These are phyloP conservation scores for Cyclotella atomus DNA, from an alignment of 108 stramenopile species.

Conservation along the genomic window DNA sequence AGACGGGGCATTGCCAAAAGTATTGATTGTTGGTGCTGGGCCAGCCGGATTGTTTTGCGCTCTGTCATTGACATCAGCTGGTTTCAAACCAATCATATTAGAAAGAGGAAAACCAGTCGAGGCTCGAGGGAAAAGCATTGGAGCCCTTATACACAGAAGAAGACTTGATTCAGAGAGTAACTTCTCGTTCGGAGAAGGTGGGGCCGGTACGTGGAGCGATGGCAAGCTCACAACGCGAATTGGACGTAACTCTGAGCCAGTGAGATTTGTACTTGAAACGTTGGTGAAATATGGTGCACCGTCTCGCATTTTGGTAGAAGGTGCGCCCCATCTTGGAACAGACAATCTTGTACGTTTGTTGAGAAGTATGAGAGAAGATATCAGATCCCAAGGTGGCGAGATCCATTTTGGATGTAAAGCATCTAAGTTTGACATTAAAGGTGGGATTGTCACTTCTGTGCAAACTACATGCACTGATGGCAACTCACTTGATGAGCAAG, in stretches of 20 bases:
- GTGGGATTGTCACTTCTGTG: constrained; percentile 55
- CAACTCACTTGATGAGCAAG: constrained; percentile 22
- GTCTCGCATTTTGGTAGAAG: constrained; percentile 83
- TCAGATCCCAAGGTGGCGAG: constrained; percentile 73
- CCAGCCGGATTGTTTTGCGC: constrained; percentile 96
- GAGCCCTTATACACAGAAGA: constrained; percentile 79
- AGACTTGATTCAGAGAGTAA: constrained; percentile 74
- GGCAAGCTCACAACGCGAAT: constrained; percentile 96
- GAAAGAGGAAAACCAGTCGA: constrained; percentile 96
- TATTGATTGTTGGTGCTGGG: constrained; percentile 85
- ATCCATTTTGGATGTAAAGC: constrained; percentile 86
- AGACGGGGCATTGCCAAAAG: constrained; percentile 20
- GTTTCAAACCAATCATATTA: constrained; percentile 73
- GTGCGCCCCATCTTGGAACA: constrained; percentile 94
- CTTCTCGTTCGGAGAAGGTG: constrained; percentile 95
- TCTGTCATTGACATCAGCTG: constrained; percentile 64
- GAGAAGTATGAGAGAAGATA: constrained; percentile 73
- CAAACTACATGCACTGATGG: constrained; percentile 30
- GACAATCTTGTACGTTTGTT: constrained; percentile 90
- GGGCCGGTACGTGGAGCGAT: constrained; percentile 96
- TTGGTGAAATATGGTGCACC: constrained; percentile 92
- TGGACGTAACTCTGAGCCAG: constrained; percentile 78
- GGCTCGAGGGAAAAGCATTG: constrained; percentile 87
- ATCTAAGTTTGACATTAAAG: constrained; percentile 59
- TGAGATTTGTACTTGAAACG: constrained; percentile 75